A percentile compares a stretch with the other conserved stretches of the same genome.
Conservation (phyloP, 2,329 filamentous ascomycete genomes). For the Xylaria sp. region DNA sequence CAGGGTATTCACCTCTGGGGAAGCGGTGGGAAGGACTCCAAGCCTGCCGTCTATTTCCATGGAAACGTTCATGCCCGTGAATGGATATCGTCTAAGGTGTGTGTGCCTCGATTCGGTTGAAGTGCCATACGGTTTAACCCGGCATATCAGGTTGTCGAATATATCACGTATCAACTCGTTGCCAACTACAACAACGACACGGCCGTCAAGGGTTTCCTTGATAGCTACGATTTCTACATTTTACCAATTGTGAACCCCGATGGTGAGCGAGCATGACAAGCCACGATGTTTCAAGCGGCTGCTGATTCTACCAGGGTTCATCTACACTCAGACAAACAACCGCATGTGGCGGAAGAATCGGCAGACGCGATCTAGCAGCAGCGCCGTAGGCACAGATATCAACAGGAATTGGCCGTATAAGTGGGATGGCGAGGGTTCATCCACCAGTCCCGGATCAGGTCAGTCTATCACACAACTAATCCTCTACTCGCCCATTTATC, state of each 20-base stretch:
- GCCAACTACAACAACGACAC: constrained; percentile 46
- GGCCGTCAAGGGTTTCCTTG: constrained; percentile 48
- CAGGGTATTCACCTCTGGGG: constrained; percentile 62
- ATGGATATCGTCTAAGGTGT: constrained; percentile 37
- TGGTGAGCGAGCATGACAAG: constrained; percentile 39
- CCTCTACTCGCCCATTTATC: background rate
- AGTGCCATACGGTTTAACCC: constrained; percentile 9
- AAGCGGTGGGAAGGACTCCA: constrained; percentile 46
- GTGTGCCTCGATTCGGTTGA: background rate
- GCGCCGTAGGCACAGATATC: constrained; percentile 52
- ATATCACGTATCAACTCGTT: constrained; percentile 51
- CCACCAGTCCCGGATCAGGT: constrained; percentile 49
- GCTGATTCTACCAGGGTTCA: constrained; percentile 44
- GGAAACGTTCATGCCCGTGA: constrained; percentile 44
- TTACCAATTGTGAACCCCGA: constrained; percentile 58
- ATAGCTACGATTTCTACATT: constrained; percentile 63
- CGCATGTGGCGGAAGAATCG: constrained; percentile 59
- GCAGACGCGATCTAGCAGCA: constrained; percentile 41
- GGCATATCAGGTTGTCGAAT: constrained; percentile 44
- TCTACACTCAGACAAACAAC: constrained; percentile 53
- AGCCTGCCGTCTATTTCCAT: constrained; percentile 54
- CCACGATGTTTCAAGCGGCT: background rate
- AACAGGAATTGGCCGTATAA: constrained; percentile 57
- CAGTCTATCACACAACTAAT: background rate
- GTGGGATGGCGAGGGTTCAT: constrained; percentile 48